Evolutionary conservation across 2,329 filamentous ascomycete species (phyloP).

Genomic region (Cladosporium sphaerospermum): DNA sequence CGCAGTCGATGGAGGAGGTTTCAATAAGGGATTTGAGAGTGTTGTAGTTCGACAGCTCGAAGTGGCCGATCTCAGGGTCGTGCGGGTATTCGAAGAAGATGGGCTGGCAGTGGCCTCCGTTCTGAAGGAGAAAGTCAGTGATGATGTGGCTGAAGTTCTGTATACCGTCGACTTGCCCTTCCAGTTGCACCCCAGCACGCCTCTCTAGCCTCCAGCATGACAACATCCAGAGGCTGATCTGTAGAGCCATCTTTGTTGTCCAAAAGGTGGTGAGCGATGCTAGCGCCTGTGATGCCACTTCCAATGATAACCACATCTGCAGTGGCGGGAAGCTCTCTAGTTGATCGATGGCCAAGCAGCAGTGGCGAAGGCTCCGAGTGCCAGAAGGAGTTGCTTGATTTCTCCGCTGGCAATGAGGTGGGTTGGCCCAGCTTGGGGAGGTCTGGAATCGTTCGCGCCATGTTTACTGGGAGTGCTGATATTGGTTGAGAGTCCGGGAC

Average conservation of each 20-base stretch:
- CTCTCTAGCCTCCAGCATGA: conserved; percentile 72
- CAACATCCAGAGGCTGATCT: conserved; percentile 41
- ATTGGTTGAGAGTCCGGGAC: not conserved
- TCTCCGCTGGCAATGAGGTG: conserved; percentile 19
- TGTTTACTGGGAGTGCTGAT: not conserved
- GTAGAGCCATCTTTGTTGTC: not conserved
- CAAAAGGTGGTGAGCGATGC: conserved; percentile 54
- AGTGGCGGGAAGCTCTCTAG: conserved; percentile 52
- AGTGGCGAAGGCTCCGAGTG: conserved; percentile 59
- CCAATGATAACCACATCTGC: conserved; percentile 68
- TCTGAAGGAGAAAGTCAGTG: conserved; percentile 25
- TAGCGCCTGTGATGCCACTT: conserved; percentile 70
- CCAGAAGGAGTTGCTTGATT: conserved; percentile 59
- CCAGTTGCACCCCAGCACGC: conserved; percentile 79
- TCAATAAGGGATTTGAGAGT: conserved; percentile 54
- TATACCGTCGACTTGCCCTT: conserved; percentile 49
- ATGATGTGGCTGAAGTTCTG: not conserved
- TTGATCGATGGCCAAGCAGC: conserved; percentile 63
- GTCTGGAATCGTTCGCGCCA: conserved; percentile 19
- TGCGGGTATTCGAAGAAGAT: conserved; percentile 56
- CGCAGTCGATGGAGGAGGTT: conserved; percentile 57
- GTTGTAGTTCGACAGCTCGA: conserved; percentile 65
- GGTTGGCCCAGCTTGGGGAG: conserved; percentile 18
- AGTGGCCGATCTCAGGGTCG: conserved; percentile 52
- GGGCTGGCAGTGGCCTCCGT: conserved; percentile 65